Base-by-base conservation (phyloP, 768 basidiomycete species). In the Trametes gibbosa region DNA sequence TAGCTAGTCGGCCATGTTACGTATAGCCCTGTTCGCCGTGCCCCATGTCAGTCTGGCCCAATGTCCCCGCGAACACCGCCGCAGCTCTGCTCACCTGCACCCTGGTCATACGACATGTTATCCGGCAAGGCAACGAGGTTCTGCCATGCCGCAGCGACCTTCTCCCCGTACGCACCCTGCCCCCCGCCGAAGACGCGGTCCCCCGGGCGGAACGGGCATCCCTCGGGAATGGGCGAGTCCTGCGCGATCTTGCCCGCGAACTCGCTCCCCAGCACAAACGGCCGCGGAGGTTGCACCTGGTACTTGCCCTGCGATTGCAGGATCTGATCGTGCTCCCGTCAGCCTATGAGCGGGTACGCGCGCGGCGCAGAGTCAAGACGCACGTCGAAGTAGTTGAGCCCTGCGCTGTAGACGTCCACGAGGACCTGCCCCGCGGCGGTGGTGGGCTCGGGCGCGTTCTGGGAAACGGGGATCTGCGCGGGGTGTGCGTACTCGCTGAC, bases 1-100 rank as follows among this genome's bases (percentile, higher is more conserved):
- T 97, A 98, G 61, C 87, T 89, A 6, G 96, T 98, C 0, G 94
- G 92, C 84, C 90, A 94, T 8, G 93, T 95, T n/a, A 98, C 74
- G 65, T 73, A 90, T 50, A 97, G 69, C 2, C 91, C 93, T 89
- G 56, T 21, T 4, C 1, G 21, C 17, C 14, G 54, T 50, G 32
- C 34, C 3, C 48, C 46, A 13, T 35, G 34, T 35, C 34, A 35
- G 14, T 35, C 6, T 35, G n/a, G n/a, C n/a, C n/a, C n/a, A n/a
- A n/a, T n/a, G n/a, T n/a, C n/a, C n/a, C n/a, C n/a, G n/a, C n/a
- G n/a, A n/a, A n/a, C n/a, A n/a, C n/a, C n/a, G n/a, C n/a, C n/a
- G n/a, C n/a, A n/a, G n/a, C n/a, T n/a, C n/a, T n/a, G 74, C 78
- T 40, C 68, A 85, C 89, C 87, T 61, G 93, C 88, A 5, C 93